phyloP scores from a whole-genome alignment of 345 rosid genomes.

The Citrus australasica region DNA sequence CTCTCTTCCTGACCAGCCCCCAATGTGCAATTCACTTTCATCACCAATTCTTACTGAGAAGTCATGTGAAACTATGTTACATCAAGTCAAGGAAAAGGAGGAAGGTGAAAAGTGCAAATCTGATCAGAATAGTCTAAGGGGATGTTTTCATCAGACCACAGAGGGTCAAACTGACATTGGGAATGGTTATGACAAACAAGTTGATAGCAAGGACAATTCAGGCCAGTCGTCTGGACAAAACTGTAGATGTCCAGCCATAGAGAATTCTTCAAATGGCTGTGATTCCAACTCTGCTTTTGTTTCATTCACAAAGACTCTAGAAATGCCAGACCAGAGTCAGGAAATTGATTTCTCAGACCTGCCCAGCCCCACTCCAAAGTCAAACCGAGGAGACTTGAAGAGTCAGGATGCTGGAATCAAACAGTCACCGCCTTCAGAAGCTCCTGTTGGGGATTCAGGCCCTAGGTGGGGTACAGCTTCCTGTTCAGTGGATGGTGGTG shows the following conservation, averaged over 20 bases:
- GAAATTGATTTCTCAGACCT: constrained; percentile 47
- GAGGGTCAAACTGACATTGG: constrained; percentile 19
- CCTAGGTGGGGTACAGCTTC: constrained; percentile 72
- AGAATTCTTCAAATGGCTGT: constrained; percentile 26
- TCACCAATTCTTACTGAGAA: constrained; percentile 35
- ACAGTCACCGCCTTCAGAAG: constrained; percentile 45
- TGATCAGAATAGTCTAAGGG: constrained; percentile 19
- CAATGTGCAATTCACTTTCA: constrained; percentile 31
- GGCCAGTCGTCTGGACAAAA: constrained; percentile 41
- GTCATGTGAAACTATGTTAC: constrained; percentile 20
- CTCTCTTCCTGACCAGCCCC: constrained; percentile 34
- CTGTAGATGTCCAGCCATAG: constrained; percentile 29
- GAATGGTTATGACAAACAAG: constrained; percentile 27
- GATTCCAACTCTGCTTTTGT: constrained; percentile 34
- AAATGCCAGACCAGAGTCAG: constrained; percentile 37
- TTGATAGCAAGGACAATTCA: constrained; percentile 37
- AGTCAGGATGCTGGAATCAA: constrained; percentile 40
- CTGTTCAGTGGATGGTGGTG: constrained; percentile 51
- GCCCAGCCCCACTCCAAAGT: constrained; percentile 47
- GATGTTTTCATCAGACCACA: constrained; percentile 12
- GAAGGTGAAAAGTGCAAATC: constrained; percentile 32
- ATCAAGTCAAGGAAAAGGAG: constrained; percentile 24
- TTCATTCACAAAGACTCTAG: constrained; percentile 39
- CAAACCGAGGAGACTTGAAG: constrained; percentile 41
- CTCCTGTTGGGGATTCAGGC: constrained; percentile 54